Conservation (phyloP, 1,139 yeast genomes). For the Protomyces macrosporus region DNA sequence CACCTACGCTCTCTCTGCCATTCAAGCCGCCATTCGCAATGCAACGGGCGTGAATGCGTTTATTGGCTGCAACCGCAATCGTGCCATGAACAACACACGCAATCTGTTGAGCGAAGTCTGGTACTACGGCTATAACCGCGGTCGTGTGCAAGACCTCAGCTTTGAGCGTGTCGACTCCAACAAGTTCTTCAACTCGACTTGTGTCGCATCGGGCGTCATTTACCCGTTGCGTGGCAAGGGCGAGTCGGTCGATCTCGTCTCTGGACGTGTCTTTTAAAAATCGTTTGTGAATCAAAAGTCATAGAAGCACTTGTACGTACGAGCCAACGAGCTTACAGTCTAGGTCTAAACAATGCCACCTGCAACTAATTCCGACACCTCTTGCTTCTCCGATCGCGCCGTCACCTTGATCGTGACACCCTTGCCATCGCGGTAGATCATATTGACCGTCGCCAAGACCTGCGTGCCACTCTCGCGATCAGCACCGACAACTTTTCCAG, state of each 20-base stretch:
- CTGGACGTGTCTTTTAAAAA: not conserved
- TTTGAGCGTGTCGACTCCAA: not conserved
- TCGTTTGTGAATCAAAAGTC: no score
- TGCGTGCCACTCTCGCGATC: conserved; percentile 43
- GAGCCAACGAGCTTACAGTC: no score
- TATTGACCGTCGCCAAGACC: conserved; percentile 63
- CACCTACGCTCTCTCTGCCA: conserved; percentile 61
- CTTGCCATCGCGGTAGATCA: conserved; percentile 64
- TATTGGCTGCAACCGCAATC: conserved; percentile 66
- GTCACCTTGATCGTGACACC: conserved; percentile 75
- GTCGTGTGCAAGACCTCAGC: conserved; percentile 3
- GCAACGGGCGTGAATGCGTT: conserved; percentile 59
- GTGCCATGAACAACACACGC: conserved; percentile 34
- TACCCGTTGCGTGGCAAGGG: not conserved
- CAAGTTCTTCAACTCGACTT: not conserved
- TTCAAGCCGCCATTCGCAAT: conserved; percentile 56
- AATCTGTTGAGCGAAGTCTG: conserved; percentile 67
- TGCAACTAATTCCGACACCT: conserved; percentile 37
- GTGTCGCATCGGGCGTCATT: not conserved
- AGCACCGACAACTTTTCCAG: conserved; percentile 75
- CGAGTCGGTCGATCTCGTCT: not conserved
- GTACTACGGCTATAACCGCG: conserved; percentile 54
- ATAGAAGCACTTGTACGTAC: no score
- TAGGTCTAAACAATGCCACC: conserved; percentile 8
- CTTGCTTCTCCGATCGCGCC: conserved; percentile 57